phyloP scores from a whole-genome alignment of 371 early-diverging fungal genomes.

The Mycotypha africana region DNA sequence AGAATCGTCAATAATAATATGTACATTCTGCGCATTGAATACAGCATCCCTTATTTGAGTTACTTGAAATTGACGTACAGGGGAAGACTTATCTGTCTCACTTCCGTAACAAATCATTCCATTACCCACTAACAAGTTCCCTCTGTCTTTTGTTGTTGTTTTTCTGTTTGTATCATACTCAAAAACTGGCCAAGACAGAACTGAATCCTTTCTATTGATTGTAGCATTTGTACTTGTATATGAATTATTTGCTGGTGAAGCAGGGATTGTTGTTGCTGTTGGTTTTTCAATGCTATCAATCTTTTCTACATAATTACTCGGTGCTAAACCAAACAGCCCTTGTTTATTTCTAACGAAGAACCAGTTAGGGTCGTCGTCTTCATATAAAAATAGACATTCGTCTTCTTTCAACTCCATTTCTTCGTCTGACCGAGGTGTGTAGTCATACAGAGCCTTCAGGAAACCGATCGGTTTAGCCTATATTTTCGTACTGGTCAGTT shows the following conservation, averaged over 20 bases:
- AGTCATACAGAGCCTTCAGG: constrained; percentile 72
- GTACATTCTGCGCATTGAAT: constrained; percentile 47
- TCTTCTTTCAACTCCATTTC: constrained; percentile 75
- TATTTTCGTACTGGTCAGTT: no score
- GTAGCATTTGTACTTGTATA: no score
- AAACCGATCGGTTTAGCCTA: constrained; percentile 43
- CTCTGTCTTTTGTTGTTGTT: constrained; percentile 73
- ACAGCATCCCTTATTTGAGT: constrained; percentile 53
- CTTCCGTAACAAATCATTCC: constrained; percentile 58
- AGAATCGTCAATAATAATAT: constrained; percentile 52
- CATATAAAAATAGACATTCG: constrained; percentile 62
- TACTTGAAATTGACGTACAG: constrained; percentile 57
- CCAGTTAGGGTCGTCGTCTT: constrained; percentile 81
- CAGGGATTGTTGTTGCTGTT: background rate
- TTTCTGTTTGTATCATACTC: constrained; percentile 67
- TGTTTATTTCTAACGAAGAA: constrained; percentile 53
- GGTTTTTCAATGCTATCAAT: background rate
- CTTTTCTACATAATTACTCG: constrained; percentile 72
- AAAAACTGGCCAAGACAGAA: constrained; percentile 33
- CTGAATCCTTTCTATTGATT: constrained; percentile 22
- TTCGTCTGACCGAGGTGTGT: constrained; percentile 67
- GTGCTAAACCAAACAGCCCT: constrained; percentile 62
- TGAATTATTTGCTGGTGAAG: constrained; percentile 29
- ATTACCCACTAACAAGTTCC: constrained; percentile 60
- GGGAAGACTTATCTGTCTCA: constrained; percentile 62